Evolutionary conservation across 2,329 filamentous ascomycete species (phyloP).

Genomic region (Chrysoporthe cubensis): DNA sequence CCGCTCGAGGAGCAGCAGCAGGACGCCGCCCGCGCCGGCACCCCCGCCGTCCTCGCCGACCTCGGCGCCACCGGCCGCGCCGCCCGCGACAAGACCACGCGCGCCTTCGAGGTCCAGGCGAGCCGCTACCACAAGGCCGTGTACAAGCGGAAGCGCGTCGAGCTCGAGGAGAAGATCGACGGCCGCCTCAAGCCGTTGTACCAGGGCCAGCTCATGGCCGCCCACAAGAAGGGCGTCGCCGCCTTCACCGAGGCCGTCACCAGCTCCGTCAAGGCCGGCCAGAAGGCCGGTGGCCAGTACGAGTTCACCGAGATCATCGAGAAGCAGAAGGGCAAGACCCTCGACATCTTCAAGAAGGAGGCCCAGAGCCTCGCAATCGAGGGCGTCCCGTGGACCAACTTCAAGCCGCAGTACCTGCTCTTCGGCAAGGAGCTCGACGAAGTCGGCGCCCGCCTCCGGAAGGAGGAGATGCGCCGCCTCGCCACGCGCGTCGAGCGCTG

Average conservation of each 20-base stretch:
- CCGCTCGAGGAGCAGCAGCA: constrained; percentile 88
- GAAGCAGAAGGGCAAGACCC: constrained; percentile 75
- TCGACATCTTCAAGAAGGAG: constrained; percentile 76
- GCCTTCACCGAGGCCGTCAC: constrained; percentile 88
- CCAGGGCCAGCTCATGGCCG: constrained; percentile 82
- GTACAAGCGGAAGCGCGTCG: constrained; percentile 80
- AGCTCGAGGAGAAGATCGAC: constrained; percentile 87
- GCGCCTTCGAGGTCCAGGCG: constrained; percentile 87
- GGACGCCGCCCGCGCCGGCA: constrained; percentile 73
- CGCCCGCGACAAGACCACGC: constrained; percentile 73
- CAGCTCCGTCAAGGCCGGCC: constrained; percentile 84
- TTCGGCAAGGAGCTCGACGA: constrained; percentile 92
- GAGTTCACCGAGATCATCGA: constrained; percentile 95
- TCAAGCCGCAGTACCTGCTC: constrained; percentile 75
- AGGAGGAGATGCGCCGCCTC: constrained; percentile 94
- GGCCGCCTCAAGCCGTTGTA: constrained; percentile 86
- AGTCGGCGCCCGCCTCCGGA: constrained; percentile 80
- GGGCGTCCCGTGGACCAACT: constrained; percentile 85
- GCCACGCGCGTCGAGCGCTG: constrained; percentile 91
- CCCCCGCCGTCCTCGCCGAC: constrained; percentile 71
- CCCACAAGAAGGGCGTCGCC: constrained; percentile 84
- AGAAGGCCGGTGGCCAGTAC: constrained; percentile 88
- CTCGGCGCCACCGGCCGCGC: constrained; percentile 75
- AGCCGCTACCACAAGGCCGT: constrained; percentile 97
- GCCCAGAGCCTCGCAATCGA: constrained; percentile 76